Conservation (phyloP, 164 flowering plant genomes). For the Sextonia rubra region DNA sequence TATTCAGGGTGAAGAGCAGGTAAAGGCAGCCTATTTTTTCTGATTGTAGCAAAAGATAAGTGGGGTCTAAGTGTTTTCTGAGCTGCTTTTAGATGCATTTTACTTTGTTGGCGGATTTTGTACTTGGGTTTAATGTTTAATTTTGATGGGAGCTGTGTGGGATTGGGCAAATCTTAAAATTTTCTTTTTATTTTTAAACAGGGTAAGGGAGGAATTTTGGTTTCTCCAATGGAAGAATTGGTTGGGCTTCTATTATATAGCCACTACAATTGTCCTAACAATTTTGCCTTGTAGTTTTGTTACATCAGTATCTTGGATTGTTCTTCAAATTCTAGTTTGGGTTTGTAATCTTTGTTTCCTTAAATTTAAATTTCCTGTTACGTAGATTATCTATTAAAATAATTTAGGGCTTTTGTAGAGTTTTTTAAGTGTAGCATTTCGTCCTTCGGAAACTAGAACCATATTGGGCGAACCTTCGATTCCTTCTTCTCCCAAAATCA, state of each 20-base stretch:
- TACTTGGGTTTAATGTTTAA: background rate
- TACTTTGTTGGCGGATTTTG: background rate
- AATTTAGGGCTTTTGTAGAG: no score
- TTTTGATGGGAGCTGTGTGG: background rate
- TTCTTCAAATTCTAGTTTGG: background rate
- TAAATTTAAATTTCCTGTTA: no score
- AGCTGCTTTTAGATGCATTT: background rate
- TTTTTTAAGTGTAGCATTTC: no score
- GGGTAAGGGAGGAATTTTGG: background rate
- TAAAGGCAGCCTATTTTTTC: no score
- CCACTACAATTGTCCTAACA: slow-evolving; percentile 65
- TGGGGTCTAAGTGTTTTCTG: no score
- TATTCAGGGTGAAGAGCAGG: no score
- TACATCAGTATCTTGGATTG: slow-evolving; percentile 7
- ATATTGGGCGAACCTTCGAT: no score
- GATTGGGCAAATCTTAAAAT: background rate
- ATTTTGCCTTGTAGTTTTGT: slow-evolving; percentile 37
- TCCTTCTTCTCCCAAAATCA: no score
- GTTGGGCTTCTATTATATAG: slow-evolving; percentile 60
- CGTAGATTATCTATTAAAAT: no score
- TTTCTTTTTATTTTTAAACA: background rate
- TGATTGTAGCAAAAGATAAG: no score
- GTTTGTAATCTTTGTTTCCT: background rate
- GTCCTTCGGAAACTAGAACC: no score
- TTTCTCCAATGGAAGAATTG: slow-evolving; percentile 47